phyloP scores from a whole-genome alignment of 805 yeast species.

The Yarrowia sp. region DNA sequence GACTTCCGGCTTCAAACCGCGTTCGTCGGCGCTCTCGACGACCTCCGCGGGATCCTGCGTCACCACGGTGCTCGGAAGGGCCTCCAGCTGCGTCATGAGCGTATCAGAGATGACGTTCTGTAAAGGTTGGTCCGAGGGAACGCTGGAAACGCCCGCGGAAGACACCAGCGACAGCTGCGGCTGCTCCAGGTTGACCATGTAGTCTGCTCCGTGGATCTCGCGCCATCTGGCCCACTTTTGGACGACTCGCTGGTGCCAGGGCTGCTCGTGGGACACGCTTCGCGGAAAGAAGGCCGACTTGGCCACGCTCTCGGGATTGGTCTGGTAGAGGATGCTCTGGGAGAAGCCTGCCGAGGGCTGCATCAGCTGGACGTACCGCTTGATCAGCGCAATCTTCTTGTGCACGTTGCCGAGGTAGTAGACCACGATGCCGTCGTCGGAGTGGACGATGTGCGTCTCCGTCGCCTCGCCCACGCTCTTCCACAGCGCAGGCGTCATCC shows the following conservation, averaged over 20 bases:
- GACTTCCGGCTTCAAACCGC: neutral
- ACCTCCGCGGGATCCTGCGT: neutral
- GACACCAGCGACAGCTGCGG: neutral
- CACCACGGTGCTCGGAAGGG: neutral
- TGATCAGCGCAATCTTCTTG: neutral
- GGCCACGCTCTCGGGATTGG: neutral
- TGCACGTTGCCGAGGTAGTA: neutral
- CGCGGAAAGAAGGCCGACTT: slow-evolving; percentile 3
- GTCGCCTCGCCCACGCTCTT: neutral
- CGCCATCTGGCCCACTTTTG: neutral
- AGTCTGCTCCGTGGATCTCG: neutral
- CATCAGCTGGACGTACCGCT: neutral
- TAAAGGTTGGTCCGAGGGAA: neutral
- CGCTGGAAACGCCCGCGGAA: neutral
- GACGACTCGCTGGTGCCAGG: neutral
- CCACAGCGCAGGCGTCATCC: neutral
- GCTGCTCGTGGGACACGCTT: neutral
- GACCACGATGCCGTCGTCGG: neutral
- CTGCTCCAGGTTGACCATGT: neutral
- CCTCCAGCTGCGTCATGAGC: neutral
- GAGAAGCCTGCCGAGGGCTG: neutral
- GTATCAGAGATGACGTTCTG: neutral
- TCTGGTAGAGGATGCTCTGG: neutral
- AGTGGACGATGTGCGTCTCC: neutral
- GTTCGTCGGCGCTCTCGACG: neutral